Base-by-base conservation (phyloP, 1,284 basidiomycete species). In the Fistulinella cinereoalba region DNA sequence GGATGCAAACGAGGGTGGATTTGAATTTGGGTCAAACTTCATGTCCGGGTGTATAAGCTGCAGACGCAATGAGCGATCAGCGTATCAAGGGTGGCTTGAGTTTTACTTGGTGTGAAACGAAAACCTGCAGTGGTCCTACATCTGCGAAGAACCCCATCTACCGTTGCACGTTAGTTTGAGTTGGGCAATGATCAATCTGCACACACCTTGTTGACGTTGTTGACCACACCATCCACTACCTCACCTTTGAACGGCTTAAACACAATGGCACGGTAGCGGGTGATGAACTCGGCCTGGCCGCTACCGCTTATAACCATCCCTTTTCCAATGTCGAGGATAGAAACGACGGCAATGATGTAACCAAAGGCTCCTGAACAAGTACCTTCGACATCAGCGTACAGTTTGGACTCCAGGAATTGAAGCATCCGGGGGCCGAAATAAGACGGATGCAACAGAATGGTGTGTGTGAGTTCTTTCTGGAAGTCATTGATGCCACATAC, bases 191-290 rank as follows among this genome's bases (percentile, higher is more conserved):
- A 6, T 6, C 15, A 3, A 37, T 24, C 8, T 21, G n/a, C n/a
- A 25, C 84, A 58, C 56, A 92, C 92, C 79, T 98, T 97, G 69
- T 90, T 97, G 33, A 99, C 97, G 55, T 92, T 95, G 56, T 88
- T 88, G 22, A 99, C 96, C 8, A 95, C 86, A 1, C 93, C 96
- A 68, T 99, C 97, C 29, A 99, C 91, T 6, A 98, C 96, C 69
- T 99, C 96, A 19, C 95, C 95, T 71, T 98, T 97, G 80, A 98
- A 99, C 27, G 94, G 95, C 69, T 95, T 93, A 79, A 95, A 95
- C 28, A 97, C 93, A 56, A 97, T 92, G 10, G 94, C 94, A 19
- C 89, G 84, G 69, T 95, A 96, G 40, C 85, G 77, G 25, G 90
- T 91, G 54, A 91, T 80, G 68, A 97, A 97, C 70, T 96, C 91